phyloP scores from a whole-genome alignment of 139 green algal species.

The Chlorella vulgaris region DNA sequence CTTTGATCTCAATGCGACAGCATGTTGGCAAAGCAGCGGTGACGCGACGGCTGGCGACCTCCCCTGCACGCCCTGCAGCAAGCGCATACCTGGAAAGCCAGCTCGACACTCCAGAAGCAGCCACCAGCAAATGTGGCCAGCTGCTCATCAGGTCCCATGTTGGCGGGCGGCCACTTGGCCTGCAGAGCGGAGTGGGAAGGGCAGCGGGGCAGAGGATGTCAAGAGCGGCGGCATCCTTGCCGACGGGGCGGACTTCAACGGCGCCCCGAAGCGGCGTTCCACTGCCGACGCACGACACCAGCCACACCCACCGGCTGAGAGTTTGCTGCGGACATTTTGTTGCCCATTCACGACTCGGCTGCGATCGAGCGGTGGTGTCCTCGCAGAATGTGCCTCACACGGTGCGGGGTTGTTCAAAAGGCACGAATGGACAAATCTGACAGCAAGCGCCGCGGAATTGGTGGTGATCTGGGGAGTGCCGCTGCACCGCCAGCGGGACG shows the following conservation, averaged over 20 bases:
- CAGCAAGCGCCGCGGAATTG: neutral
- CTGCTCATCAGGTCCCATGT: neutral
- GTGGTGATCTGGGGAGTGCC: neutral
- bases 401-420: too few relatives aligned
- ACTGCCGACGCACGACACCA: too few relatives aligned
- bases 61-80: too few relatives aligned
- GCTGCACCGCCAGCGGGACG: too few relatives aligned
- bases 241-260: neutral
- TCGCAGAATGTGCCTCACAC: too few relatives aligned
- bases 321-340: slow-evolving; percentile 1
- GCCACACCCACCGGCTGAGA: too few relatives aligned
- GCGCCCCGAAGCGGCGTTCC: too few relatives aligned
- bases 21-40: neutral
- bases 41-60: too few relatives aligned
- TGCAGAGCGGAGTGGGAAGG: neutral
- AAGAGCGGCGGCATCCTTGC: neutral
- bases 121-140: slow-evolving; percentile 55
- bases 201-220: too few relatives aligned
- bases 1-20: neutral
- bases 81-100: too few relatives aligned
- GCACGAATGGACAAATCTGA: too few relatives aligned
- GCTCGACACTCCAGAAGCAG: slow-evolving; percentile 55
- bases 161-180: slow-evolving; percentile 19
- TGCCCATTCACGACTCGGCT: slow-evolving; percentile 21
- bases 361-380: too few relatives aligned